Evolutionary conservation across 75 land plant genomes (phyloP), one percentile per base, ranked within the genome.

Genomic region (Ceratopteris richardii): DNA sequence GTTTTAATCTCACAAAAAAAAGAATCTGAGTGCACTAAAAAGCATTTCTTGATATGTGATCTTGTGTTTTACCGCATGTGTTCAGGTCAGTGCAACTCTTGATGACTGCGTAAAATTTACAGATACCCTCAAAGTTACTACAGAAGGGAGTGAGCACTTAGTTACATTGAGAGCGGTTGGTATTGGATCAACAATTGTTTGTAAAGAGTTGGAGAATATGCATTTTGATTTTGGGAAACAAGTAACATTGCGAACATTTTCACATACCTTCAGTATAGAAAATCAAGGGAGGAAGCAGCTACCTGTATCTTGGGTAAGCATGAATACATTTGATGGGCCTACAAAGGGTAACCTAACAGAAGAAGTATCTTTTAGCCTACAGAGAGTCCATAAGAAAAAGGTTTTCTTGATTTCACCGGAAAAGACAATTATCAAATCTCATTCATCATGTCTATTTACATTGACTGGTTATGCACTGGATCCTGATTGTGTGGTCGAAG

Each of bases 181-280:
- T n/a, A 22, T 66, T 25, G 75, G 75, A 1, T 65, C 69, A n/a
- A 65, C 69, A 37, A 42, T 72, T 19, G 55, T 61, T 0, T 65
- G 44, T 31, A 31, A 39, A 27, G 75, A 60, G 39, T 30, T 72
- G 20, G 61, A 43, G 25, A 48, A 37, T 52, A 70, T 70, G 16
- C 24, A 23, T 18, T 22, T 72, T 21, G 55, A 72, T 37, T 66
- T 72, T 33, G 75, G 75, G 1, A 58, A 52, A 14, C 69, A 65
- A 39, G 27, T 72, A 19, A 72, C 68, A 20, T 28, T 66, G 14
- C 51, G 75, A n/a, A 33, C 55, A 12, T 40, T 52, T n/a, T 57
- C 75, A 24, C 25, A 54, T 5, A 33, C 57, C 27, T 44, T 66
- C 12, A 51, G 28, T 29, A 36, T 66, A 25, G 44, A 43, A 31